These are phyloP conservation scores for Tubosaeta sp. DNA, from an alignment of 768 basidiomycete species.

Conservation along the genomic window DNA sequence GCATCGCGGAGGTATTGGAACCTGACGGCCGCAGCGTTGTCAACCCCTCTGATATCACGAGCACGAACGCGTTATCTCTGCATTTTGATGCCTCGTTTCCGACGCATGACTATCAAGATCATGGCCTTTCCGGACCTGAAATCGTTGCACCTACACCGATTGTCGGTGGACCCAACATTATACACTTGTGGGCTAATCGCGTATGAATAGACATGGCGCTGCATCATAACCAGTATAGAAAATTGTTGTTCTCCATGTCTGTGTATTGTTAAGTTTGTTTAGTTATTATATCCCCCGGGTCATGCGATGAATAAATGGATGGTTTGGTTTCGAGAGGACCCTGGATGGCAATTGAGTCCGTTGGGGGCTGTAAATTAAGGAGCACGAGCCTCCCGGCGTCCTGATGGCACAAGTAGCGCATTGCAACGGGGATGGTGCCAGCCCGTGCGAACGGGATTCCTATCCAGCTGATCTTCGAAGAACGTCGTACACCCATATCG, in stretches of 20 bases:
- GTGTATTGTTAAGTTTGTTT: slow-evolving; percentile 26
- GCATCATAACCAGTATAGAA: slow-evolving; percentile 5
- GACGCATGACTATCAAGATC: slow-evolving; percentile 20
- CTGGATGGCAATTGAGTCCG: slow-evolving; percentile 1
- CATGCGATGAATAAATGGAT: not conserved
- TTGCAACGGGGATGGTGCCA: not conserved
- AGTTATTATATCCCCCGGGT: slow-evolving; percentile 3
- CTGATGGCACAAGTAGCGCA: slow-evolving; percentile 15
- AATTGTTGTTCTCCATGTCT: slow-evolving; percentile 6
- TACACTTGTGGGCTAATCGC: slow-evolving; percentile 33
- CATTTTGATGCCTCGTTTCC: slow-evolving; percentile 35
- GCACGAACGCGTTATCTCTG: slow-evolving; percentile 32
- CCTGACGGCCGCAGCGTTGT: slow-evolving; percentile 13
- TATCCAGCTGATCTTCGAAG: slow-evolving; percentile 26
- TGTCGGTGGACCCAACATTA: slow-evolving; percentile 32
- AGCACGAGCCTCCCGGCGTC: slow-evolving; percentile 15
- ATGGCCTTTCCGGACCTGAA: slow-evolving; percentile 24
- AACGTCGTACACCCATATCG: not conserved
- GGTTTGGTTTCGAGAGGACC: not conserved
- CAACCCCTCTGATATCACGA: slow-evolving; percentile 21
- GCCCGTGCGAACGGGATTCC: slow-evolving; percentile 9
- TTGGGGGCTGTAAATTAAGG: slow-evolving; percentile 4
- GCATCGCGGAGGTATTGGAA: slow-evolving; percentile 18
- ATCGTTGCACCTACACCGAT: slow-evolving; percentile 32
- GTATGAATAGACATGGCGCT: slow-evolving; percentile 15